Evolutionary conservation across 148 eudicot species (phyloP).

Genomic region (Heliamphora exappendiculata): DNA sequence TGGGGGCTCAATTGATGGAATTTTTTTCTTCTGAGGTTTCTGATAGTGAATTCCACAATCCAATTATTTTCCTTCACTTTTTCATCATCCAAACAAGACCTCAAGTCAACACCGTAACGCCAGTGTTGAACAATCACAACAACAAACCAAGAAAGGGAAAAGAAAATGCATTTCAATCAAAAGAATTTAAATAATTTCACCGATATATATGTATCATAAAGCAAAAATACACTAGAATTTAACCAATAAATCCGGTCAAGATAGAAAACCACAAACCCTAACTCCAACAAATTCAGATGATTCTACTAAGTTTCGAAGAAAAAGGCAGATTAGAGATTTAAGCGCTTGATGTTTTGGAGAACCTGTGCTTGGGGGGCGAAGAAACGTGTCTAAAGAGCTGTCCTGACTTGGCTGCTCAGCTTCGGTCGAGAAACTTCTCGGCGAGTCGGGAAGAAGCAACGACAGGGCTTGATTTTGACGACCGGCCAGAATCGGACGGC

Average conservation of each 20-base stretch:
- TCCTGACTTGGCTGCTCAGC: constrained; percentile 18
- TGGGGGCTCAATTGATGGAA: no score
- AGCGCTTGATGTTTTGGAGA: not conserved
- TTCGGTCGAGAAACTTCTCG: constrained; percentile 30
- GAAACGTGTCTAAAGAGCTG: constrained; percentile 13
- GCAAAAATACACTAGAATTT: not conserved
- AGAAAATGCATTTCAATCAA: not conserved
- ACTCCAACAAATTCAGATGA: not conserved
- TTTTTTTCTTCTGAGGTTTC: not conserved
- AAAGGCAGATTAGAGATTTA: not conserved
- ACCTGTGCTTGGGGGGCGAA: constrained; percentile 18
- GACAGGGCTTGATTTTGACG: constrained; percentile 11
- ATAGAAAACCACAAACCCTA: constrained; percentile 3
- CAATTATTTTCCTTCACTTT: not conserved
- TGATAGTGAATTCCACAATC: not conserved
- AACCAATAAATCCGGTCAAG: not conserved
- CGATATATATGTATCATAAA: not conserved
- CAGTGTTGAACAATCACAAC: not conserved
- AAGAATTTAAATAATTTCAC: not conserved
- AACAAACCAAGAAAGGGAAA: not conserved
- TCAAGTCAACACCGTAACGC: not conserved
- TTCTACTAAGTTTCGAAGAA: not conserved
- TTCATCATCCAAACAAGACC: not conserved
- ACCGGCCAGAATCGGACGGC: constrained; percentile 12
- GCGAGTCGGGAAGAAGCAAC: constrained; percentile 6